Evolutionary conservation across 305 asterid species (phyloP).

Genomic region (Petunia hybrid): DNA sequence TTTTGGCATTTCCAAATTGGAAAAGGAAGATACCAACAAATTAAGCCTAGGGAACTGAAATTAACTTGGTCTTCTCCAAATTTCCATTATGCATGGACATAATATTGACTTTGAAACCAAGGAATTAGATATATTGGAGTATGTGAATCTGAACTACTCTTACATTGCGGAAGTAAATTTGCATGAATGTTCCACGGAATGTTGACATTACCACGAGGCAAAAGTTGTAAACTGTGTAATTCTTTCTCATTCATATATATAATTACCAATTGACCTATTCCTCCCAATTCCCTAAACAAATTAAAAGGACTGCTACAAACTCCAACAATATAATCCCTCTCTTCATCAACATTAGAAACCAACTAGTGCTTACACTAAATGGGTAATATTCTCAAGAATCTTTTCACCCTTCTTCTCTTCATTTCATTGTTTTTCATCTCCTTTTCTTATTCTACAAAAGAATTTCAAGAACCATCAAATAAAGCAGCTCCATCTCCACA

Average conservation of each 20-base stretch:
- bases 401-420: constrained; percentile 19
- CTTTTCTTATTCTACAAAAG: background rate
- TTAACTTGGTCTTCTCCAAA: too few relatives aligned
- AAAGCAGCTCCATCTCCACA: background rate
- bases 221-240: background rate
- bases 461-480: background rate
- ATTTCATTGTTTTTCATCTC: background rate
- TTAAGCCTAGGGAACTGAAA: too few relatives aligned
- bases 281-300: background rate
- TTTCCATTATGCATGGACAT: too few relatives aligned
- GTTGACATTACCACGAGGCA: constrained; percentile 40
- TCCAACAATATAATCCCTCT: background rate
- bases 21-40: too few relatives aligned
- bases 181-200: constrained; percentile 44
- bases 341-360: background rate
- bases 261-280: constrained; percentile 1
- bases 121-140: background rate
- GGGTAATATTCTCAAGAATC: constrained; percentile 21
- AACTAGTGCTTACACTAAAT: background rate
- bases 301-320: background rate
- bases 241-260: background rate
- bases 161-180: constrained; percentile 35
- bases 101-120: too few relatives aligned
- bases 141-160: constrained; percentile 26
- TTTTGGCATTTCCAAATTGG: too few relatives aligned